Conservation (phyloP, 75 land plant species). For the Azolla pinnata region DNA sequence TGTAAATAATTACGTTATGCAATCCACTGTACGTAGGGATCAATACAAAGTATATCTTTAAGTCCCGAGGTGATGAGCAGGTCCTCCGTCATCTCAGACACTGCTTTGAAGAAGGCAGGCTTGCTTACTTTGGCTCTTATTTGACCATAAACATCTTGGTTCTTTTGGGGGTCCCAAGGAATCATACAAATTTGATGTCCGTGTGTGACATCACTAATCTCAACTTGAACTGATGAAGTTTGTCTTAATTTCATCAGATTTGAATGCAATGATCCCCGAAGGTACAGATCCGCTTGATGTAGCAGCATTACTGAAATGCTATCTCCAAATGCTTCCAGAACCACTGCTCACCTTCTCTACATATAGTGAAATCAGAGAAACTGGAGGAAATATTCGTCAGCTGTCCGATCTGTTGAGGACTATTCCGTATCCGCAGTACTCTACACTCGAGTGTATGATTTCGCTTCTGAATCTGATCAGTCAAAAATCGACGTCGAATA, state of each 20-base stretch:
- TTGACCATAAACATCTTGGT: background rate
- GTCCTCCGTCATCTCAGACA: slow-evolving; percentile 43
- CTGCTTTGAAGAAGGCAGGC: slow-evolving; percentile 47
- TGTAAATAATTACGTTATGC: background rate
- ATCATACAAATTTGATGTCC: too few species aligned
- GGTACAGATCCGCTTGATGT: slow-evolving; percentile 59
- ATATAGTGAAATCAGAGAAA: slow-evolving; percentile 48
- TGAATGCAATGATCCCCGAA: slow-evolving; percentile 60
- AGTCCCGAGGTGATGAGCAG: slow-evolving; percentile 44
- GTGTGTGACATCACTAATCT: too few species aligned
- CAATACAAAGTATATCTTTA: slow-evolving; percentile 49
- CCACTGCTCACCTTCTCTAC: slow-evolving; percentile 55
- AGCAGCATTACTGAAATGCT: slow-evolving; percentile 58
- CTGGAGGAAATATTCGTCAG: slow-evolving; percentile 39
- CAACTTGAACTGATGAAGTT: too few species aligned
- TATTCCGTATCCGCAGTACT: slow-evolving; percentile 58
- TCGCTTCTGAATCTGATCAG: slow-evolving; percentile 54
- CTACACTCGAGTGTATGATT: slow-evolving; percentile 62
- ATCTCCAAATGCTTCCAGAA: slow-evolving; percentile 65
- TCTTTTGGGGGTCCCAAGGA: slow-evolving; percentile 3
- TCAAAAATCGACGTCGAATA: slow-evolving; percentile 64
- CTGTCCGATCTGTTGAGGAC: slow-evolving; percentile 45
- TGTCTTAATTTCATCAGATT: slow-evolving; percentile 28
- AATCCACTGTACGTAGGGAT: slow-evolving; percentile 34
- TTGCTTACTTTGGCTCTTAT: background rate